Base-by-base conservation (phyloP, 495 filamentous ascomycete species). In the Endocarpon pusillum region DNA sequence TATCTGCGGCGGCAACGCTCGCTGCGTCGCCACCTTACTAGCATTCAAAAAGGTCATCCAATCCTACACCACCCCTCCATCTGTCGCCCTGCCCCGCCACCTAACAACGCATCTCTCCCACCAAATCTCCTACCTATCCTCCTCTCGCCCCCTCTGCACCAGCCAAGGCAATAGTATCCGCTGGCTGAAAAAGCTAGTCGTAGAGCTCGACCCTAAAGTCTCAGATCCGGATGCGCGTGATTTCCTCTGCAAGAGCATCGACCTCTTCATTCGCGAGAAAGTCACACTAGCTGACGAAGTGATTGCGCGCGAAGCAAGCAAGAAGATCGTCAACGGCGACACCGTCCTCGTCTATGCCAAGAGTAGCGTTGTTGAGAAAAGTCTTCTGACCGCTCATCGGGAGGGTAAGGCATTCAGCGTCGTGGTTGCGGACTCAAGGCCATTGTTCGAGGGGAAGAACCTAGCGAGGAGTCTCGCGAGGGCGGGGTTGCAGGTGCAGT, bases 121-220 rank as follows among this genome's bases (percentile, higher is more conserved):
- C 37, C 89, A 97, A 57, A 93, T 97, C 41, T 82, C 84, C 39
- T 93, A 87, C 48, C 73, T 97, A 19, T 80, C 78, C 27, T 83
- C 84, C 37, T 94, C 84, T 48, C 77, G 89, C 4, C 84, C 89
- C 8, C 78, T 96, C 54, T 86, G 80, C 33, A 82, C 89, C 51
- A 79, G 78, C 26, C 87, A 93, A 73, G 86, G 91, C 36, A 96
- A 94, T 54, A 83, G 84, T 14, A 94, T 97, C 51, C 71, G 91
- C 23, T 83, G 84, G 58, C 66, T 97, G 14, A 97, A 97, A 58
- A 65, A 89, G 19, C 69, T 77, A 47, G 85, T 97, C 53, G 72
- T 78, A 34, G 77, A 74, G 31, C 72, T 94, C 39, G 84, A 93
- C 48, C 81, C 85, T 8, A 73, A 79, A 38, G 69, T 72, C 4